Conservation (phyloP, 768 basidiomycete species). For the Trametes sanguinea region DNA sequence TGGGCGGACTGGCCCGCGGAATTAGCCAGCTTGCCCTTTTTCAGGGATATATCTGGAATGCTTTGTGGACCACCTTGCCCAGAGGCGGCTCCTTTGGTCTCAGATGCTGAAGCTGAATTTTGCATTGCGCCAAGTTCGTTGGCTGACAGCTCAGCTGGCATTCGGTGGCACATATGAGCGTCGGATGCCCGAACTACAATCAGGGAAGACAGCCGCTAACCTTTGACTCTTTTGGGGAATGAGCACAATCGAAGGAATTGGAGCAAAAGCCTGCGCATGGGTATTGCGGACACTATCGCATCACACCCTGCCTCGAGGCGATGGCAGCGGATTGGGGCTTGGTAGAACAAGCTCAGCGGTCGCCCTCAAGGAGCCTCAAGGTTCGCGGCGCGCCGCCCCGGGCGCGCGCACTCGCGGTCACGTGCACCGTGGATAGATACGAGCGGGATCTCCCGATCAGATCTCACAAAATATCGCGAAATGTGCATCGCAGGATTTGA, state of each 20-base stretch:
- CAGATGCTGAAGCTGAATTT: too few relatives aligned
- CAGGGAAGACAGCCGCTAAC: too few relatives aligned
- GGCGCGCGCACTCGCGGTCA: neutral
- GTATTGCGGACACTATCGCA: neutral
- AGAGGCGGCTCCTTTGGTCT: too few relatives aligned
- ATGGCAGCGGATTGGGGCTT: neutral
- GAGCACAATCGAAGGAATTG: neutral
- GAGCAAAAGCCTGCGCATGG: neutral
- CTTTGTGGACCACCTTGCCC: neutral
- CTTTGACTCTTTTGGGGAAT: too few relatives aligned
- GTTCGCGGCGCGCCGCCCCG: neutral
- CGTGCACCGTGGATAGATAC: neutral
- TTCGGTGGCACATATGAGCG: too few relatives aligned
- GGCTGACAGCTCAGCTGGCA: too few relatives aligned
- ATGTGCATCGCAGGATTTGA: conserved; percentile 8
- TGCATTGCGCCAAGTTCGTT: too few relatives aligned
- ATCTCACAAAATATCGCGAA: conserved; percentile 12
- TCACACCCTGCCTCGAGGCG: neutral
- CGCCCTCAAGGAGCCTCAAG: too few relatives aligned
- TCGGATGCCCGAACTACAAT: too few relatives aligned
- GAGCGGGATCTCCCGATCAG: conserved; percentile 5
- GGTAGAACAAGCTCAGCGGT: neutral
- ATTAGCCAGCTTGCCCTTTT: neutral
- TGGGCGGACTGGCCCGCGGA: neutral
- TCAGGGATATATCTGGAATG: neutral